Evolutionary conservation across 2,329 filamentous ascomycete genomes (phyloP).

Genomic region (Colletotrichum tropicale): DNA sequence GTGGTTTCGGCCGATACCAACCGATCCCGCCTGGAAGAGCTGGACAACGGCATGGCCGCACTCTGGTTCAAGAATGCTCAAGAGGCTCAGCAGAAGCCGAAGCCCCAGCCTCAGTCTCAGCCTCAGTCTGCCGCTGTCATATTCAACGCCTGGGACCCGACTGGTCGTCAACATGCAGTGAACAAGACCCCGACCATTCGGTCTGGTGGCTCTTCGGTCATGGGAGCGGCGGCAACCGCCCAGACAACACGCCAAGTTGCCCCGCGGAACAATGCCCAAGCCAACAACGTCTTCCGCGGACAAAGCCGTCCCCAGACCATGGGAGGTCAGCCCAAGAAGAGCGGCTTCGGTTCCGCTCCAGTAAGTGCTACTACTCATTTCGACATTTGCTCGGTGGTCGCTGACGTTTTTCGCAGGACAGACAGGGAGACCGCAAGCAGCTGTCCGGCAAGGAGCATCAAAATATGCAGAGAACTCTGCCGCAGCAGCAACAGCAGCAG

Average conservation of each 20-base stretch:
- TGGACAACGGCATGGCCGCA: background rate
- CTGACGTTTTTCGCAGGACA: background rate
- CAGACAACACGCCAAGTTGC: background rate
- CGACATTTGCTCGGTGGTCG: background rate
- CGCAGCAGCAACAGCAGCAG: background rate
- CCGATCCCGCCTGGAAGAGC: background rate
- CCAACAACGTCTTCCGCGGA: background rate
- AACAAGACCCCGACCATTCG: conserved; percentile 27
- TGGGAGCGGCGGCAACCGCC: background rate
- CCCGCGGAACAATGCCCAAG: background rate
- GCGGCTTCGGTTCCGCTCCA: background rate
- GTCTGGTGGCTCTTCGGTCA: background rate
- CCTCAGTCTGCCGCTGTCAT: background rate
- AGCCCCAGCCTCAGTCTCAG: background rate
- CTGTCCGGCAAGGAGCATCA: conserved; percentile 7
- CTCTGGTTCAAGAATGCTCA: background rate
- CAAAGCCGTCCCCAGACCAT: background rate
- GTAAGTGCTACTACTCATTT: background rate
- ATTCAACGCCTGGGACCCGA: conserved; percentile 31
- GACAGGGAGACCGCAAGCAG: conserved; percentile 9
- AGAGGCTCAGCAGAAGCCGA: background rate
- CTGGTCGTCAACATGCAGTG: conserved; percentile 24
- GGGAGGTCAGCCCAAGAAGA: background rate
- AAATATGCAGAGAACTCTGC: background rate
- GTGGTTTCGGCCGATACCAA: background rate